Percentiles rank a stretch among this genome's conserved stretches.
Conservation (phyloP, 139 green algal genomes). For the Chlorella sp. region DNA sequence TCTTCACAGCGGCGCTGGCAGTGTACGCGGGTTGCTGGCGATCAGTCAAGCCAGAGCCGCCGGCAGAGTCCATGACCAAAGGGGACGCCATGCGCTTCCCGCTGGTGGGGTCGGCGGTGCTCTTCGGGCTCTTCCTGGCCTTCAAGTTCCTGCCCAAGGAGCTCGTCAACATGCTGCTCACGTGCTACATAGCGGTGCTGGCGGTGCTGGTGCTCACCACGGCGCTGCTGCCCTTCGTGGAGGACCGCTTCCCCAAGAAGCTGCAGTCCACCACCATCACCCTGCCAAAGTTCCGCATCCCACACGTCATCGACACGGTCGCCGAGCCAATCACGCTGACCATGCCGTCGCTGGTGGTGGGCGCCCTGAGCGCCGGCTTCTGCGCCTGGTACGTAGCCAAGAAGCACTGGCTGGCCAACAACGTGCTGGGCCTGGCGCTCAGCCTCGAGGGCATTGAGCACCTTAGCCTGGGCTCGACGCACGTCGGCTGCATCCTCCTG, state of each 20-base stretch:
- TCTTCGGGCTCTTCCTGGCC: constrained; percentile 88
- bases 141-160: constrained; percentile 94
- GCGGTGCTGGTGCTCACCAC: constrained; percentile 70
- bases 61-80: constrained; percentile 78
- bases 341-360: constrained; percentile 48
- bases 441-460: constrained; percentile 93
- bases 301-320: constrained; percentile 31
- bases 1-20: constrained; percentile 69
- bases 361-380: constrained; percentile 44
- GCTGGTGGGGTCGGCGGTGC: constrained; percentile 86
- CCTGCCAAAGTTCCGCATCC: constrained; percentile 24
- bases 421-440: constrained; percentile 89
- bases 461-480: constrained; percentile 77
- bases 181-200: constrained; percentile 87
- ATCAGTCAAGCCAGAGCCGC: constrained; percentile 66
- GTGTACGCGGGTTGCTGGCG: constrained; percentile 81
- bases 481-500: constrained; percentile 82
- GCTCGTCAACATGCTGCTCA: constrained; percentile 41
- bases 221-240: constrained; percentile 53
- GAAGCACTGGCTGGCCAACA: constrained; percentile 97
- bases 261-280: constrained; percentile 21
- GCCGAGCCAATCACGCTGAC: constrained; percentile 43
- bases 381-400: constrained; percentile 49
- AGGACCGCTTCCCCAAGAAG: constrained; percentile 33
- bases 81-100: constrained; percentile 94